Evolutionary conservation across 148 eudicot species (phyloP).

Genomic region (Rhododendron williamsianum): DNA sequence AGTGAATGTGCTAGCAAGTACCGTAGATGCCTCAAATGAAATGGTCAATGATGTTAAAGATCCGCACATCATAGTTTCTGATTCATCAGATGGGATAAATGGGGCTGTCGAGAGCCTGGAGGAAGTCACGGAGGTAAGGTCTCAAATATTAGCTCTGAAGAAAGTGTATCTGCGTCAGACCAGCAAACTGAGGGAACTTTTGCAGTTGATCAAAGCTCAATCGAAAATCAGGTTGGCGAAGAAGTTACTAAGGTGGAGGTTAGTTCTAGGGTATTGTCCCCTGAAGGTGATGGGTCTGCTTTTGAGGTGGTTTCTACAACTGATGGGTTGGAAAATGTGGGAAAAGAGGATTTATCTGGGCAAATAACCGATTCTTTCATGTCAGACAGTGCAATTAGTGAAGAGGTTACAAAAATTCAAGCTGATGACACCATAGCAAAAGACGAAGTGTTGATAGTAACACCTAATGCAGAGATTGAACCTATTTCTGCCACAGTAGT

Average conservation of each 20-base stretch:
- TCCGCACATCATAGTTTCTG: constrained; percentile 22
- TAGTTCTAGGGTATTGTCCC: background rate
- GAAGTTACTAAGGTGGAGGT: constrained; percentile 6
- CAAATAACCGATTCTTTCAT: background rate
- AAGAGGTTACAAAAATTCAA: constrained; percentile 15
- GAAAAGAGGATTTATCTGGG: background rate
- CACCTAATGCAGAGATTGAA: constrained; percentile 9
- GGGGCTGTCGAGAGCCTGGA: constrained; percentile 13
- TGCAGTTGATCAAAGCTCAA: constrained; percentile 6
- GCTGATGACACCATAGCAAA: constrained; percentile 18
- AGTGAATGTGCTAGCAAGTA: constrained; percentile 15
- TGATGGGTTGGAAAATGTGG: constrained; percentile 6
- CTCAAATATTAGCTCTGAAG: constrained; percentile 27
- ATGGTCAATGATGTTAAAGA: constrained; percentile 12
- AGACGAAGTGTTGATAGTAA: constrained; percentile 18
- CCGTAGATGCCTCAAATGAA: constrained; percentile 10
- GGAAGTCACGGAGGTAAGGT: constrained; percentile 24
- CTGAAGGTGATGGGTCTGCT: constrained; percentile 5
- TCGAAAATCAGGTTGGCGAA: background rate
- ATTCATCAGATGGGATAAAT: constrained; percentile 23
- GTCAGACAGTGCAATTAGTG: constrained; percentile 11
- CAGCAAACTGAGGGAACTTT: constrained; percentile 10
- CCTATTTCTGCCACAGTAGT: constrained; percentile 12
- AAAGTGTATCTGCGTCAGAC: constrained; percentile 16
- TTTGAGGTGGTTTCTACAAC: constrained; percentile 10